Conservation (phyloP, 192 early-diverging fungal species). For the Geranomyces variabilis region DNA sequence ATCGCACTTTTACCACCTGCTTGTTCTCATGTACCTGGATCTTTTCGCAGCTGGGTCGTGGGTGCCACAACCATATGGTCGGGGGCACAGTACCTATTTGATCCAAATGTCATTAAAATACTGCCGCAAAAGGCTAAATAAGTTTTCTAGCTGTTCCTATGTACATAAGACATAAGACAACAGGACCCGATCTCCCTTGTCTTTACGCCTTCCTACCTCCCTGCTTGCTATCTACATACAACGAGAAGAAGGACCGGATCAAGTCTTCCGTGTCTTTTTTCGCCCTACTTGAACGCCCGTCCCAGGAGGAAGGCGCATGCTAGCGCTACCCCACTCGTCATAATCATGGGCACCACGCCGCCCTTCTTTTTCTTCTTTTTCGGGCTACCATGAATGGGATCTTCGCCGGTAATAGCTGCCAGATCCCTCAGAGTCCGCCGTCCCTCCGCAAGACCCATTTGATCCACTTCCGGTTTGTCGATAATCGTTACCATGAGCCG, state of each 20-base stretch:
- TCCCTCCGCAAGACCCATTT: not conserved
- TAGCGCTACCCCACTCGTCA: not conserved
- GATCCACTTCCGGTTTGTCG: not conserved
- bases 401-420: not conserved
- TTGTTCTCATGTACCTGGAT: too few species aligned
- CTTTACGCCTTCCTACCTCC: too few species aligned
- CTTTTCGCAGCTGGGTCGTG: constrained; percentile 60
- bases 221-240: too few species aligned
- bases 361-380: not conserved
- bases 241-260: too few species aligned
- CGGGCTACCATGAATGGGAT: not conserved
- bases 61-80: constrained; percentile 80
- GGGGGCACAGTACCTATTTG: constrained; percentile 48
- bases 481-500: not conserved
- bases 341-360: not conserved
- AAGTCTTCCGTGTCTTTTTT: too few species aligned
- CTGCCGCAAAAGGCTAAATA: constrained; percentile 19
- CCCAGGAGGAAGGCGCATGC: not conserved
- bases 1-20: not conserved
- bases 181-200: too few species aligned
- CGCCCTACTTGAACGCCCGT: not conserved
- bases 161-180: too few species aligned
- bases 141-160: not conserved
- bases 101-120: constrained; percentile 26
- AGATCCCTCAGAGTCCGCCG: not conserved